Conservation (phyloP, 257 asterid genomes). For the Solanum phureja region DNA sequence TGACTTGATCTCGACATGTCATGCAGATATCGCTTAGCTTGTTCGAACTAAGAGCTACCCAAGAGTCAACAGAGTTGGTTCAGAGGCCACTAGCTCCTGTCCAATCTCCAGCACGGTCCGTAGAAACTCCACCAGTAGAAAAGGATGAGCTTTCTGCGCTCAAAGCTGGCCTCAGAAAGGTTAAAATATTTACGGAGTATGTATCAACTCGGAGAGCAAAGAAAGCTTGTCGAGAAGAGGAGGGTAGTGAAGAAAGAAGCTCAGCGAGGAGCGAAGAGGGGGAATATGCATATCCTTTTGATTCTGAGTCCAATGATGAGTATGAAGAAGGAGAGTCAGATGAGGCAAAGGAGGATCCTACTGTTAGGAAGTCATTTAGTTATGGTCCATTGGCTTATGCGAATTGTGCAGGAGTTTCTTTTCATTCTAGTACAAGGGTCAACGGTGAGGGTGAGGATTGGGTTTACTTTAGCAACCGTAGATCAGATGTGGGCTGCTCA, state of each 20-base stretch:
- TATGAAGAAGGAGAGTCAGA: conserved; percentile 73
- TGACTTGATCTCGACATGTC: not conserved
- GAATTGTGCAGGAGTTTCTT: conserved; percentile 58
- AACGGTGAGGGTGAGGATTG: conserved; percentile 62
- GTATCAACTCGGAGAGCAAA: conserved; percentile 76
- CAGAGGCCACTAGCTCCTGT: conserved; percentile 41
- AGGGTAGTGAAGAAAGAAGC: conserved; percentile 62
- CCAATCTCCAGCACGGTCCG: conserved; percentile 39
- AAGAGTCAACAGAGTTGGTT: conserved; percentile 37
- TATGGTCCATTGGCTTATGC: conserved; percentile 81
- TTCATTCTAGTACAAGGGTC: conserved; percentile 38
- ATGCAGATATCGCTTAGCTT: conserved; percentile 62
- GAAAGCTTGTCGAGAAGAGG: conserved; percentile 80
- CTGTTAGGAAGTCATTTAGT: conserved; percentile 75
- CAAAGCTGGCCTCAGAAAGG: conserved; percentile 83
- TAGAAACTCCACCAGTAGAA: conserved; percentile 43
- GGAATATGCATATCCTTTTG: conserved; percentile 70
- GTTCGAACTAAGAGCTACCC: conserved; percentile 43
- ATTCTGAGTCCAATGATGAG: conserved; percentile 62
- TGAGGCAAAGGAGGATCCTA: conserved; percentile 44
- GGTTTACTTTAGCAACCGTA: conserved; percentile 86
- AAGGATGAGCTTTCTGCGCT: conserved; percentile 90
- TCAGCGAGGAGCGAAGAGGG: conserved; percentile 85
- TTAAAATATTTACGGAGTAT: conserved; percentile 65
- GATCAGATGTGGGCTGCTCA: conserved; percentile 58